phyloP scores from a whole-genome alignment of 345 rosid species.

The Sisymbrium altissimum region DNA sequence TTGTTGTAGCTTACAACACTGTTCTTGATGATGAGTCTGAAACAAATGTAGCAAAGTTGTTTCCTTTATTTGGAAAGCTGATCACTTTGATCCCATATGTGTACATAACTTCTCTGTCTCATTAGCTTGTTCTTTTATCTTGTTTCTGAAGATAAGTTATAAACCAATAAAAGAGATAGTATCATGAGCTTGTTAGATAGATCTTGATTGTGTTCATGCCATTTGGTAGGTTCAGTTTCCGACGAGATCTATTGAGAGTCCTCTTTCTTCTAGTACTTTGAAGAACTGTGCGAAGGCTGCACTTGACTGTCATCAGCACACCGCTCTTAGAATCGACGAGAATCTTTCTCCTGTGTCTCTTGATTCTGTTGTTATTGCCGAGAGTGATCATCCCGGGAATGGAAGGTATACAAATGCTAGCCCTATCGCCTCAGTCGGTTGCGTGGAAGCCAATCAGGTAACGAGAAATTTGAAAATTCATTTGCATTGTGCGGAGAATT shows the following conservation, averaged over 20 bases:
- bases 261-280: conserved; percentile 51
- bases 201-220: background rate
- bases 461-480: background rate
- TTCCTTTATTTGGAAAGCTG: background rate
- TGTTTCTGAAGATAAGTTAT: background rate
- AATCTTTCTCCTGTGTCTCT: conserved; percentile 82
- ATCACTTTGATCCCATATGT: background rate
- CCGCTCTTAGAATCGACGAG: conserved; percentile 63
- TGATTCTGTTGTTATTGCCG: conserved; percentile 81
- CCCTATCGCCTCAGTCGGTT: conserved; percentile 68
- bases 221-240: conserved; percentile 47
- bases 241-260: conserved; percentile 60
- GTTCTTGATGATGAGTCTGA: background rate
- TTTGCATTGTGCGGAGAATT: background rate
- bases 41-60: background rate
- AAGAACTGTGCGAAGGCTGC: conserved; percentile 48
- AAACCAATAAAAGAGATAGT: background rate
- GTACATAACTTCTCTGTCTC: background rate
- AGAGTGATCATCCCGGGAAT: conserved; percentile 54
- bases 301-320: conserved; percentile 52
- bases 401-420: conserved; percentile 55
- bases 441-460: conserved; percentile 94
- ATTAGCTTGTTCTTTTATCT: conserved; percentile 1
- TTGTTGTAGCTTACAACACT: background rate
- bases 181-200: background rate